Base-by-base conservation (phyloP, 1,284 basidiomycete species). In the Leccinum angustisporum region DNA sequence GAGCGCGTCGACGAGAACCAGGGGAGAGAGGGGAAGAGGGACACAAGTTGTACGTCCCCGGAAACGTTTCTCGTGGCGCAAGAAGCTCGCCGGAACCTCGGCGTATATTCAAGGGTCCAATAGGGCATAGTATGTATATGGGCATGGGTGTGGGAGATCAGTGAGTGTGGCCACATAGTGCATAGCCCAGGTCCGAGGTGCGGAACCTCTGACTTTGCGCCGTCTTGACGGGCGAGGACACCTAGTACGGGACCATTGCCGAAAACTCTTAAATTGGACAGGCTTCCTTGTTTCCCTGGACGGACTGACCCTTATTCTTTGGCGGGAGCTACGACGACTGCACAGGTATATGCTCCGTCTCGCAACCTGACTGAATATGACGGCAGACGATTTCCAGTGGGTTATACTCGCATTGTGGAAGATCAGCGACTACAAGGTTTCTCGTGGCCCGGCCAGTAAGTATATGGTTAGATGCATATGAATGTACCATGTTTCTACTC, bases 361-460 rank as follows among this genome's bases (percentile, higher is more conserved):
- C 25, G 25, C 25, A 25, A 25, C 25, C 25, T 3, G 25, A 25
- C 25, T 25, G 25, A 25, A 25, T 25, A 25, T 25, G 25, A 25
- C 25, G 25, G 25, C 25, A 25, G 25, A 25, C 25, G 25, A 25
- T 25, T 25, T 25, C 25, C 25, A 84, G 81, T 85, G 84, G 83
- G 72, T 83, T 34, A 78, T 84, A 25, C 69, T 84, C 16, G 75
- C 81, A 1, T 66, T 83, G 8, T 83, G 81, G 81, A 85, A 83
- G 71, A 81, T 85, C 25, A 78, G 74, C 0, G 83, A 85, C 66
- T 85, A 84, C 69, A 80, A 79, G 61, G 67, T 63, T 16, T 70
- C 69, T 5, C 73, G 78, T 51, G 78, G 79, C 10, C 64, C 70
- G 60, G 70, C 14, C 66, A 74, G 14, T 84, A 79, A 74, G 14